Evolutionary conservation across 371 early-diverging fungal species (phyloP).

Genomic region (Lichtheimia hyalospora): DNA sequence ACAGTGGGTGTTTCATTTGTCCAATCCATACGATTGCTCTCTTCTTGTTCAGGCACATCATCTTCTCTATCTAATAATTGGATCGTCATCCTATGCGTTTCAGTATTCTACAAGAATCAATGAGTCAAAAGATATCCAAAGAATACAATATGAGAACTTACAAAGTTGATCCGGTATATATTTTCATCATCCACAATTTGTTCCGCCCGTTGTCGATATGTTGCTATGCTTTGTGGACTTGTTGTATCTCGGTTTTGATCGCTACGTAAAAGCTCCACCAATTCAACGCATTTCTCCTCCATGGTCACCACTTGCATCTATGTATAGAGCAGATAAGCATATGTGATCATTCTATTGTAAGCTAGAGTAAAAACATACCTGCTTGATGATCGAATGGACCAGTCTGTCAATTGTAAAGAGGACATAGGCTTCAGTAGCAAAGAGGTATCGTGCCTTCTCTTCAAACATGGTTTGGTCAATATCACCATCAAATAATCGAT

Average conservation of each 20-base stretch:
- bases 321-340: neutral
- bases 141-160: slow-evolving; percentile 36
- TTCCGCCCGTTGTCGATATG: slow-evolving; percentile 84
- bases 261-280: slow-evolving; percentile 33
- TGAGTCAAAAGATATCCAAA: neutral
- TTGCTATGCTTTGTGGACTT: slow-evolving; percentile 23
- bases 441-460: slow-evolving; percentile 84
- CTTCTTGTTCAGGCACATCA: slow-evolving; percentile 81
- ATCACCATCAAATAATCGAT: slow-evolving; percentile 75
- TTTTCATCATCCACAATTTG: slow-evolving; percentile 78
- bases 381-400: slow-evolving; percentile 73
- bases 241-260: slow-evolving; percentile 21
- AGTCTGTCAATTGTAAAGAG: slow-evolving; percentile 90
- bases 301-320: slow-evolving; percentile 46
- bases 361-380: slow-evolving; percentile 41
- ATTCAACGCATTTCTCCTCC: slow-evolving; percentile 47
- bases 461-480: slow-evolving; percentile 90
- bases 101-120: slow-evolving; percentile 47
- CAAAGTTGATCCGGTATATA: slow-evolving; percentile 85
- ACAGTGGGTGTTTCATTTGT: slow-evolving; percentile 76
- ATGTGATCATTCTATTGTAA: no score
- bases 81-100: slow-evolving; percentile 70
- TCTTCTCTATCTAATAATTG: slow-evolving; percentile 88
- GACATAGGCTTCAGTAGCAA: slow-evolving; percentile 82
- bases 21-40: slow-evolving; percentile 85